Evolutionary conservation across 495 filamentous ascomycete genomes (phyloP), one percentile per base, ranked within the genome.

Genomic region (Penicillium argentinense): DNA sequence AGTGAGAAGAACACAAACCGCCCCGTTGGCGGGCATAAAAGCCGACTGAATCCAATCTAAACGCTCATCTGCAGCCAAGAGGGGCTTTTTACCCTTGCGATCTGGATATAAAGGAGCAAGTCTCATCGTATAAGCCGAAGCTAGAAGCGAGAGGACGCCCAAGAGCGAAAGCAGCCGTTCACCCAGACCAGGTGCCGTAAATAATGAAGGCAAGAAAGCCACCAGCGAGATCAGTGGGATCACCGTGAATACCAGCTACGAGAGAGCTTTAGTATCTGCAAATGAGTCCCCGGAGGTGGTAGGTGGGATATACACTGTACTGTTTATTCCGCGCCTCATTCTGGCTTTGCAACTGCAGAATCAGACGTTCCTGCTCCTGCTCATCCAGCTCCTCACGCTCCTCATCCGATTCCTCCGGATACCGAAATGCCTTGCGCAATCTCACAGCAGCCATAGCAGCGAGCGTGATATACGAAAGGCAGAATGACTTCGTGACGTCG

Each of bases 341-440:
- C 54, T 85, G 70, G 13, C 28, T 37, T 25, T 74, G 60, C 14
- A 91, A 75, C 48, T 65, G 54, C 9, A 59, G 45, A 51, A 93
- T 91, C 0, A 90, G 67, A 38, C 67, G 62, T 56, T 91, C 88
- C 71, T 93, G 88, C 60, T 90, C 84, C 76, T 86, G 75, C 59
- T 86, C 85, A 51, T 87, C 84, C 24, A 84, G 54, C 45, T 82
- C 74, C 47, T 78, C 71, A 14, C 74, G 73, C 1, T 59, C 68
- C 32, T 71, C 64, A 42, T 72, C 71, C 8, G 70, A 69, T 56
- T 82, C 80, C 29, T 71, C 63, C 5, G 80, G 77, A 70, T 87
- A 87, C 9, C 71, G 76, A 63, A 87, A 86, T 12, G 78, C 80
- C 39, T 72, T 78, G 12, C 85, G 77, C 38, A 86, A 63, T 44